These are phyloP conservation scores for Amaranthus hypochondriacus DNA, from an alignment of 148 eudicot genomes.

Conservation along the genomic window DNA sequence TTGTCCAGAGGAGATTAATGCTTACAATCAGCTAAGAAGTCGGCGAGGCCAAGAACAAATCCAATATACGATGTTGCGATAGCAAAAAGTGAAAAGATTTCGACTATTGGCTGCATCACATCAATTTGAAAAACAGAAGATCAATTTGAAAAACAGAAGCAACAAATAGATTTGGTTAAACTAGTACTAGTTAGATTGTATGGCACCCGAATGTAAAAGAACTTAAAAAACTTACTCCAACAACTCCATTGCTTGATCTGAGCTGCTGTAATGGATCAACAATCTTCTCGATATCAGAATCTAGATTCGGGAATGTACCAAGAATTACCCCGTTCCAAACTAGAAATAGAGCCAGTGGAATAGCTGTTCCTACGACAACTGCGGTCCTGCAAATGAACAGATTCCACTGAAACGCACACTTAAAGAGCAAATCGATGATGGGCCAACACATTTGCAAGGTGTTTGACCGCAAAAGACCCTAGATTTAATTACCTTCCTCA, in stretches of 20 bases:
- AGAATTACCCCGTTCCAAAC: constrained; percentile 95
- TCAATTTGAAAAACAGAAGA: constrained; percentile 12
- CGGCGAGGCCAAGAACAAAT: constrained; percentile 81
- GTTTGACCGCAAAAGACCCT: no score
- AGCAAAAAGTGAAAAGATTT: constrained; percentile 78
- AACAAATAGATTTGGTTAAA: background rate
- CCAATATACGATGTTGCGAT: constrained; percentile 93
- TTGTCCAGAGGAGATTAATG: background rate
- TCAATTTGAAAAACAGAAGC: constrained; percentile 11
- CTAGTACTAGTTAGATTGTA: background rate
- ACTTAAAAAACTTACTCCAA: constrained; percentile 51
- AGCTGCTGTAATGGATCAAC: constrained; percentile 70
- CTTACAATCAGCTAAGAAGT: constrained; percentile 93
- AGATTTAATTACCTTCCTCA: no score
- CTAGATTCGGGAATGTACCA: constrained; percentile 51
- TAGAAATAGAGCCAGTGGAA: constrained; percentile 73
- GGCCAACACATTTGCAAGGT: no score
- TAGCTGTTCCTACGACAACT: constrained; percentile 72
- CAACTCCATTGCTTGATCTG: constrained; percentile 62
- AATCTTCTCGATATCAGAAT: constrained; percentile 40
- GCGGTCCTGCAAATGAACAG: constrained; percentile 52
- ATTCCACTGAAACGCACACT: background rate
- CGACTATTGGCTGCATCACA: constrained; percentile 76
- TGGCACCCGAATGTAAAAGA: background rate
- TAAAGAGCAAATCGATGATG: background rate